Conservation (phyloP, 257 asterid species). For the Voacanga thouarsii region DNA sequence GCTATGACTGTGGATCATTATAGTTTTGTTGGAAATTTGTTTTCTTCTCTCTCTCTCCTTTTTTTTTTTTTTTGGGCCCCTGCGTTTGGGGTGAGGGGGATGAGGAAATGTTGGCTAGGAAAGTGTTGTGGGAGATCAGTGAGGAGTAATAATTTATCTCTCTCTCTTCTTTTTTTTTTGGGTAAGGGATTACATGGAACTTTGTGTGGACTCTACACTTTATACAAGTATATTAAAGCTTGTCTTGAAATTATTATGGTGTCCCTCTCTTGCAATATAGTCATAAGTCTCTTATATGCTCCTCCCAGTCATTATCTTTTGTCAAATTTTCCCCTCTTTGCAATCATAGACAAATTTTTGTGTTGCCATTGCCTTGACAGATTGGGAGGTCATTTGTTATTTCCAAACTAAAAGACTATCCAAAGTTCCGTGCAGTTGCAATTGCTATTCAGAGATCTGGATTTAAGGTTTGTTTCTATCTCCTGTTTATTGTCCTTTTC, state of each 20-base stretch:
- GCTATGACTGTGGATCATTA: not conserved
- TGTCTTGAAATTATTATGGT: not conserved
- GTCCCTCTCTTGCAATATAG: not conserved
- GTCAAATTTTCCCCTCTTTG: not conserved
- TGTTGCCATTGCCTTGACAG: constrained; percentile 37
- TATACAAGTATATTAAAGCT: not conserved
- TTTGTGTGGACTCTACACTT: not conserved
- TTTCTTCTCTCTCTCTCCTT: no score
- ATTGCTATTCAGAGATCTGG: constrained; percentile 81
- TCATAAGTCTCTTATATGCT: not conserved
- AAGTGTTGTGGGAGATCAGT: not conserved
- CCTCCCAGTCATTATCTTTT: no score
- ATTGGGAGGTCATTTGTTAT: constrained; percentile 88
- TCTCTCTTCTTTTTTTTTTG: no score
- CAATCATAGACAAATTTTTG: constrained; percentile 1
- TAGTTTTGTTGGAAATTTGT: not conserved
- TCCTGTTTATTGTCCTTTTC: not conserved
- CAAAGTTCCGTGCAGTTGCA: constrained; percentile 89
- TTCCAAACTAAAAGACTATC: constrained; percentile 89
- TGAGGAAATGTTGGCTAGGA: not conserved
- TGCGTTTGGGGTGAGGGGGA: not conserved
- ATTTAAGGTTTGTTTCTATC: constrained; percentile 57
- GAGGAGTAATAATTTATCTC: not conserved
- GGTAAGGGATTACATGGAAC: not conserved
- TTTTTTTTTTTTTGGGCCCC: no score